Evolutionary conservation across 2,329 filamentous ascomycete genomes (phyloP).

Genomic region (Venturia asperata): DNA sequence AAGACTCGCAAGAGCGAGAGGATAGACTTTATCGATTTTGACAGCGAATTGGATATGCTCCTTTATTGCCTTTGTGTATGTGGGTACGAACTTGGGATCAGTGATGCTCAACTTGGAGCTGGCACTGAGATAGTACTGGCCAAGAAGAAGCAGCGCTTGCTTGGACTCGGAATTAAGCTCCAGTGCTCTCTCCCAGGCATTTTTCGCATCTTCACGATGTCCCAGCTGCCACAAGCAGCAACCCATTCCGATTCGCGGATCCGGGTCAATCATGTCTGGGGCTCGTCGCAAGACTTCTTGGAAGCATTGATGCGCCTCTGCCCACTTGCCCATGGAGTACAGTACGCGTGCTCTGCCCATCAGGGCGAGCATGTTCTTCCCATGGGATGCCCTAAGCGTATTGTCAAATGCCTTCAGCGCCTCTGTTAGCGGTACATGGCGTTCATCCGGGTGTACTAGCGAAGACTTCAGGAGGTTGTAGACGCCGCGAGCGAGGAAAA

Average conservation of each 20-base stretch:
- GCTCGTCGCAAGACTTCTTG: constrained; percentile 81
- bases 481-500: constrained; percentile 86
- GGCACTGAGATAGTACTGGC: constrained; percentile 80
- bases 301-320: constrained; percentile 75
- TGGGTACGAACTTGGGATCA: constrained; percentile 72
- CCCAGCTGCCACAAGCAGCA: constrained; percentile 97
- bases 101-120: constrained; percentile 77
- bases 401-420: constrained; percentile 94
- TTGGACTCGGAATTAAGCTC: constrained; percentile 81
- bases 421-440: constrained; percentile 70
- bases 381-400: constrained; percentile 73
- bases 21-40: constrained; percentile 85
- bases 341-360: constrained; percentile 82
- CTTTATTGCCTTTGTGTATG: constrained; percentile 92
- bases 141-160: constrained; percentile 81
- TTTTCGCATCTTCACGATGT: constrained; percentile 85
- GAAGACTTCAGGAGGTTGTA: constrained; percentile 83
- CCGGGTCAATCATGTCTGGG: constrained; percentile 82
- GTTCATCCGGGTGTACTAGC: constrained; percentile 59
- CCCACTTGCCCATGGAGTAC: constrained; percentile 79
- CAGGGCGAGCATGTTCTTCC: constrained; percentile 84
- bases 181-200: constrained; percentile 80
- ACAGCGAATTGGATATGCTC: constrained; percentile 91
- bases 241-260: constrained; percentile 91
- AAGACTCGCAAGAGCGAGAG: constrained; percentile 84